Percentiles rank a stretch among this genome's conserved stretches.
These are phyloP conservation scores for Backusella tuberculispora DNA, from an alignment of 192 early-diverging fungal genomes.

Conservation along the genomic window DNA sequence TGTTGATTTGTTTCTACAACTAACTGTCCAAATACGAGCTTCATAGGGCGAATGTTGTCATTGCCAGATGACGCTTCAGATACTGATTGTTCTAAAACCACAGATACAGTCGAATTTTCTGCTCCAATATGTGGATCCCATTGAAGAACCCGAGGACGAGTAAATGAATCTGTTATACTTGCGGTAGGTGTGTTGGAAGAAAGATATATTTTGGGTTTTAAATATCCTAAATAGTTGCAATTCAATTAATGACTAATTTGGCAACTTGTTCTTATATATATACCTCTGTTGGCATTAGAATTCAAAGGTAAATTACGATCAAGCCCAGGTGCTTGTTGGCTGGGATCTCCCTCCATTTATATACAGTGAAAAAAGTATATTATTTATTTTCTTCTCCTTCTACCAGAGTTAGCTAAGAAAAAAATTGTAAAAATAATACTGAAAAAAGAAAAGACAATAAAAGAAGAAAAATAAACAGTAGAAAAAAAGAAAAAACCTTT, in stretches of 20 bases:
- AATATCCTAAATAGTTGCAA: constrained; percentile 9
- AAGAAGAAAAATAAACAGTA: not conserved
- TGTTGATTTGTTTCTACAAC: constrained; percentile 55
- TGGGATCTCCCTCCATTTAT: not conserved
- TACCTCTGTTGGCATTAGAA: constrained; percentile 4
- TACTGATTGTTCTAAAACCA: constrained; percentile 36
- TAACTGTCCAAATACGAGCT: constrained; percentile 53
- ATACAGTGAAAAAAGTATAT: not conserved
- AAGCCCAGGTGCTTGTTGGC: not conserved
- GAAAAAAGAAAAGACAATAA: not conserved
- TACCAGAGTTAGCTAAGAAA: too few relatives aligned
- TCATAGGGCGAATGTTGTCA: constrained; percentile 36
- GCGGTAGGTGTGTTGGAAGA: not conserved
- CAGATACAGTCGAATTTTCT: constrained; percentile 39
- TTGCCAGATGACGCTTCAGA: not conserved
- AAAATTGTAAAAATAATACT: not conserved
- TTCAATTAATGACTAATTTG: not conserved
- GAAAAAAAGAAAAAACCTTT: not conserved
- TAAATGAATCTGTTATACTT: not conserved
- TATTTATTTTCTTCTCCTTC: not conserved
- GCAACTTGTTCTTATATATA: not conserved
- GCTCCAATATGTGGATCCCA: constrained; percentile 47
- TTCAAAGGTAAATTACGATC: not conserved
- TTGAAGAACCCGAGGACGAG: constrained; percentile 40
- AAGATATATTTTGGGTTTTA: constrained; percentile 6